Evolutionary conservation across 306 rosid species (phyloP).

Genomic region (Mucuna pruriens): DNA sequence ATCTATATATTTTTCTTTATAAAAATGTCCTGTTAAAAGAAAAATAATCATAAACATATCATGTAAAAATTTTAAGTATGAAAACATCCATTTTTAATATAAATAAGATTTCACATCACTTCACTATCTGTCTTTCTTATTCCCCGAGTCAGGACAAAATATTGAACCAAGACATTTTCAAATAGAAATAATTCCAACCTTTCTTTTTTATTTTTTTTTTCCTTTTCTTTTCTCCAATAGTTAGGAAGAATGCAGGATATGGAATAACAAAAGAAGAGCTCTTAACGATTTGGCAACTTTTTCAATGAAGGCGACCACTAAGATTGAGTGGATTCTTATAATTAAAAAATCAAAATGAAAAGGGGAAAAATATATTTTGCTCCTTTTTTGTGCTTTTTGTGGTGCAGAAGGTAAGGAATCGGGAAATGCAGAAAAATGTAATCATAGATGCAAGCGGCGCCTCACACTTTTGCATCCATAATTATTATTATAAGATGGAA

Average conservation of each 20-base stretch:
- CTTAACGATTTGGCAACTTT: not conserved
- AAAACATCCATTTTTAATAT: not conserved
- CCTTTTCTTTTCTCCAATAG: not conserved
- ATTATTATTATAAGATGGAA: conserved; percentile 1
- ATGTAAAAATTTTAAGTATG: not conserved
- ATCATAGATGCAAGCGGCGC: conserved; percentile 30
- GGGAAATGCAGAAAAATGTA: not conserved
- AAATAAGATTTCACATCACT: not conserved
- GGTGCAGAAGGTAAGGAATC: not conserved
- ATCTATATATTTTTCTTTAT: too few species aligned
- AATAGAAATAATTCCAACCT: not conserved
- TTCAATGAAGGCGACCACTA: not conserved
- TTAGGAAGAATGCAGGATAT: not conserved
- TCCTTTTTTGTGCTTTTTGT: not conserved
- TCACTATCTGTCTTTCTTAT: not conserved
- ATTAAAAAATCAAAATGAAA: not conserved
- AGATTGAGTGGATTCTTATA: conserved; percentile 20
- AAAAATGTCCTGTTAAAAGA: not conserved
- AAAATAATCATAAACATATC: too few species aligned
- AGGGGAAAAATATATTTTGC: too few species aligned
- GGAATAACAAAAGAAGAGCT: not conserved
- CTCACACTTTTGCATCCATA: conserved; percentile 20
- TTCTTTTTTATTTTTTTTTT: not conserved
- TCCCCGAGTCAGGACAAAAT: not conserved
- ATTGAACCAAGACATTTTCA: not conserved